Percentiles rank a stretch among this genome's conserved stretches.
phyloP scores from a whole-genome alignment of 73 alveolate genomes.

The Paramecium caudatum region DNA sequence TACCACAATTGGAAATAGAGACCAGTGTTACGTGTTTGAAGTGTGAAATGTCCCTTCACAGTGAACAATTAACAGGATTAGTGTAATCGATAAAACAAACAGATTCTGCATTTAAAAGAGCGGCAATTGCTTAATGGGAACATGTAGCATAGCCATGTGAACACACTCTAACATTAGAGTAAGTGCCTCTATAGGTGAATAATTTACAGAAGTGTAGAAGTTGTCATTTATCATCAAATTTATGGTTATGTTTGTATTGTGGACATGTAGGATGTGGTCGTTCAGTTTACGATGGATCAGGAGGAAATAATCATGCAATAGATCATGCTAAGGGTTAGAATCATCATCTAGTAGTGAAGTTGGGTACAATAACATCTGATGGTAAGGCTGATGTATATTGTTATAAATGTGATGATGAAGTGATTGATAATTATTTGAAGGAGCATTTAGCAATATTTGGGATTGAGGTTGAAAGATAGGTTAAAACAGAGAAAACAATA shows the following conservation, averaged over 20 bases:
- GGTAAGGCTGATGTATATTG: slow-evolving; percentile 98
- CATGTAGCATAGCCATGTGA: slow-evolving; percentile 94
- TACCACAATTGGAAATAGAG: slow-evolving; percentile 89
- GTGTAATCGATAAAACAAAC: slow-evolving; percentile 88
- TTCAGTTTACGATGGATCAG: slow-evolving; percentile 95
- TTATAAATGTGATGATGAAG: slow-evolving; percentile 98
- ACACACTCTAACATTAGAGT: slow-evolving; percentile 94
- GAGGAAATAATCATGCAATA: slow-evolving; percentile 98
- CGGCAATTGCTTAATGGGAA: slow-evolving; percentile 97
- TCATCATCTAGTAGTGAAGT: slow-evolving; percentile 98
- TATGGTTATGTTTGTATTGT: slow-evolving; percentile 98
- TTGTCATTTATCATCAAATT: slow-evolving; percentile 95
- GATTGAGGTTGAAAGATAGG: slow-evolving; percentile 91
- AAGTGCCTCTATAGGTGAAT: slow-evolving; percentile 89
- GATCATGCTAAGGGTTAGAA: slow-evolving; percentile 87
- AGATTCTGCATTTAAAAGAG: slow-evolving; percentile 92
- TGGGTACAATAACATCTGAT: slow-evolving; percentile 99
- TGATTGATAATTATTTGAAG: slow-evolving; percentile 88
- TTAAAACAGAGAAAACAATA: slow-evolving; percentile 99
- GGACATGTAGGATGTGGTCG: slow-evolving; percentile 99
- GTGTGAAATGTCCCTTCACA: neutral
- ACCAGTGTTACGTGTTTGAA: slow-evolving; percentile 69
- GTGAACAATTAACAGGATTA: slow-evolving; percentile 82
- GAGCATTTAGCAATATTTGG: slow-evolving; percentile 93
- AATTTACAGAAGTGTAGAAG: slow-evolving; percentile 93